Percentiles rank a stretch among this genome's conserved stretches.
Evolutionary conservation across 495 filamentous ascomycete genomes (phyloP).

Genomic region (Hypoxylon intermedium): DNA sequence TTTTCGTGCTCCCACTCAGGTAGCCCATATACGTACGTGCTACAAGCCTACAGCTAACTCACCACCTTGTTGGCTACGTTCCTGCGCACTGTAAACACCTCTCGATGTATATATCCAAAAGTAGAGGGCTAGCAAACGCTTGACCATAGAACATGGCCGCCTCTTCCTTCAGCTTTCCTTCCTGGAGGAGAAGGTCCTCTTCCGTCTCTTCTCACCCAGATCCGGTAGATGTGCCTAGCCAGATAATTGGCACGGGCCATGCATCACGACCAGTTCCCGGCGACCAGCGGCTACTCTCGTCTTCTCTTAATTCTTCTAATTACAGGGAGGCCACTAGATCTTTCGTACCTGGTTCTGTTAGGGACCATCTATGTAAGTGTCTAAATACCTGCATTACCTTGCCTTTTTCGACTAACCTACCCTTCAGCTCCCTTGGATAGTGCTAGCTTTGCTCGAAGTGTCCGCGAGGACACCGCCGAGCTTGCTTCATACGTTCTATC

Average conservation of each 20-base stretch:
- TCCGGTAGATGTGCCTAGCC: slow-evolving; percentile 36
- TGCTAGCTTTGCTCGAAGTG: slow-evolving; percentile 73
- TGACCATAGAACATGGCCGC: slow-evolving; percentile 43
- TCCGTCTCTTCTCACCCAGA: slow-evolving; percentile 44
- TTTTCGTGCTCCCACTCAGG: slow-evolving; percentile 11
- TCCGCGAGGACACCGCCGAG: slow-evolving; percentile 90
- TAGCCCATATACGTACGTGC: neutral
- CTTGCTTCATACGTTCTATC: slow-evolving; percentile 86
- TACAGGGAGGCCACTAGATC: slow-evolving; percentile 77
- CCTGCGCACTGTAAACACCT: slow-evolving; percentile 19
- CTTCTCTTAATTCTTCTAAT: slow-evolving; percentile 48
- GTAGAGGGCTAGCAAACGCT: slow-evolving; percentile 20
- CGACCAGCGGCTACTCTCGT: slow-evolving; percentile 47
- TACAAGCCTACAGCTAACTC: neutral
- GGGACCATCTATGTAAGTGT: slow-evolving; percentile 66
- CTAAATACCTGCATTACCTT: neutral
- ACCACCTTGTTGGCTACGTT: slow-evolving; percentile 19
- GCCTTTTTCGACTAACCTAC: slow-evolving; percentile 29
- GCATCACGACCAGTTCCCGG: slow-evolving; percentile 14
- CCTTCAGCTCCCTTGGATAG: slow-evolving; percentile 62
- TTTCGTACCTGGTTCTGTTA: slow-evolving; percentile 77
- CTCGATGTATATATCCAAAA: slow-evolving; percentile 23
- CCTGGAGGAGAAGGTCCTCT: slow-evolving; percentile 50
- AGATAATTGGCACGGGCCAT: slow-evolving; percentile 26
- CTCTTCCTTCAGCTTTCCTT: slow-evolving; percentile 46